Conservation (phyloP, 768 basidiomycete species). For the Cystofilobasidium bisporidii region DNA sequence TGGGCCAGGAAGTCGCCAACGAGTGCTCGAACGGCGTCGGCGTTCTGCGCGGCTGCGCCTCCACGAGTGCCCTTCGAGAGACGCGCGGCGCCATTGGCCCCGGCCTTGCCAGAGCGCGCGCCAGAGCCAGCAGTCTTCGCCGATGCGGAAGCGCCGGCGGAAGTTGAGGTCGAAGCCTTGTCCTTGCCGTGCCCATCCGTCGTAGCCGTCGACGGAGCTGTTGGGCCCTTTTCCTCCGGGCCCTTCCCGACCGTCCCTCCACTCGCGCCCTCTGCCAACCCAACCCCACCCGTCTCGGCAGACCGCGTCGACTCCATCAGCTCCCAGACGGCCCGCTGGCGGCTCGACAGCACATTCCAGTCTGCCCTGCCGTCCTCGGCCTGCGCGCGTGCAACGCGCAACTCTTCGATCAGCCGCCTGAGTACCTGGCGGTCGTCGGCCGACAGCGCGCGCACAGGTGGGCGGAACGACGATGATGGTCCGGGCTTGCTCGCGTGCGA, state of each 20-base stretch:
- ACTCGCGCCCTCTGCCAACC: background rate
- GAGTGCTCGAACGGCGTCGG: conserved; percentile 10
- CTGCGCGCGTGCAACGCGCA: background rate
- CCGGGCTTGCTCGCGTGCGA: too few species aligned
- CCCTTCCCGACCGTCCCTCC: background rate
- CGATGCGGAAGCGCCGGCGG: too few species aligned
- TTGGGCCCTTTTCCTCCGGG: background rate
- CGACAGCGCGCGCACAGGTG: background rate
- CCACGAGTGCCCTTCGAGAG: too few species aligned
- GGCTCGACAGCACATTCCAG: background rate
- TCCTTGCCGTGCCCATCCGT: too few species aligned
- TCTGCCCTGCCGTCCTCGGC: background rate
- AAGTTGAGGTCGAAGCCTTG: too few species aligned
- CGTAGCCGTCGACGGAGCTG: too few species aligned
- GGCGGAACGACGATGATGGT: background rate
- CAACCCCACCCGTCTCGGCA: background rate
- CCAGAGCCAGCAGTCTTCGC: too few species aligned
- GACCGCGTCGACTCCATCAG: background rate
- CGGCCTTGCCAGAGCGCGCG: background rate
- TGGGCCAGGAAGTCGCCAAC: conserved; percentile 15
- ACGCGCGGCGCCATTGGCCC: background rate
- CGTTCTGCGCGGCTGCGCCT: background rate
- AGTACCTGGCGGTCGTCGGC: background rate
- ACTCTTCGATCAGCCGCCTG: background rate
- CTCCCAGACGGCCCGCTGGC: conserved; percentile 6